phyloP scores from a whole-genome alignment of 1,139 yeast genomes.

The Yamadazyma friedrichii region DNA sequence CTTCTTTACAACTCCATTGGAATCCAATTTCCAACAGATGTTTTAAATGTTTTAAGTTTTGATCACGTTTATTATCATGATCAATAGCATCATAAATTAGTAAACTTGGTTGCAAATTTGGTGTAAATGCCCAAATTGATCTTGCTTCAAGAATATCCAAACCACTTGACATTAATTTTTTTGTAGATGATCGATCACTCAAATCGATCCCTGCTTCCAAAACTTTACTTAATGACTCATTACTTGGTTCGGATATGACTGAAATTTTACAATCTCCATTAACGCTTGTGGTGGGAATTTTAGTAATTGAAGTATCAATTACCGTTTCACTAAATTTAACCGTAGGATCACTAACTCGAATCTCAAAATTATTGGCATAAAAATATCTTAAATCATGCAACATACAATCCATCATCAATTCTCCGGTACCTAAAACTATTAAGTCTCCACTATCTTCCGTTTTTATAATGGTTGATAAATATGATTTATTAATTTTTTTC shows the following conservation, averaged over 20 bases:
- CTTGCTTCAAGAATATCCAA: slow-evolving; percentile 89
- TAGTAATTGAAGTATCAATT: slow-evolving; percentile 62
- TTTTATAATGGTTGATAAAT: slow-evolving; percentile 61
- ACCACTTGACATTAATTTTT: slow-evolving; percentile 56
- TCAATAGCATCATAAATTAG: slow-evolving; percentile 77
- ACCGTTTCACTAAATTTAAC: slow-evolving; percentile 81
- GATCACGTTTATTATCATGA: slow-evolving; percentile 57
- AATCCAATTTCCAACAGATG: slow-evolving; percentile 72
- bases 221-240: slow-evolving; percentile 30
- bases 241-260: slow-evolving; percentile 76
- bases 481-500: slow-evolving; percentile 58
- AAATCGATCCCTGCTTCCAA: slow-evolving; percentile 26
- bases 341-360: slow-evolving; percentile 84
- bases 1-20: slow-evolving; percentile 79
- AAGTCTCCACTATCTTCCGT: slow-evolving; percentile 93
- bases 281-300: slow-evolving; percentile 55
- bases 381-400: slow-evolving; percentile 71
- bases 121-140: slow-evolving; percentile 80
- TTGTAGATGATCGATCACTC: slow-evolving; percentile 46
- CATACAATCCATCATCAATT: slow-evolving; percentile 80
- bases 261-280: slow-evolving; percentile 61
- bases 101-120: slow-evolving; percentile 55
- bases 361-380: slow-evolving; percentile 59
- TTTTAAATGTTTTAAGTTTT: slow-evolving; percentile 34
- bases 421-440: slow-evolving; percentile 80